phyloP scores from a whole-genome alignment of 257 asterid species.

The Fraxinus quadrangulata region DNA sequence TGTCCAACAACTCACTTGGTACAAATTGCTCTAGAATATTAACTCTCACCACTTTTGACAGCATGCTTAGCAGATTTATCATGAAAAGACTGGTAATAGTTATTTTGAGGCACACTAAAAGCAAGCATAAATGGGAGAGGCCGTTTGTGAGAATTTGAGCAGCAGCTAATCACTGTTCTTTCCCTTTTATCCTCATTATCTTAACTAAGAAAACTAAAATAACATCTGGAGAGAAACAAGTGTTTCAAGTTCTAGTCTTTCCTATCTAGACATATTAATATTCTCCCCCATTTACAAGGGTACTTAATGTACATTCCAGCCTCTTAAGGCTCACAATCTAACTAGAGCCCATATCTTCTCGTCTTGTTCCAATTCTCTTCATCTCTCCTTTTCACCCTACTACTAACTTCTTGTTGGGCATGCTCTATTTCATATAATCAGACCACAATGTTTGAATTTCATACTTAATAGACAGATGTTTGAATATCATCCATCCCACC shows the following conservation, averaged over 20 bases:
- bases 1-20: background rate
- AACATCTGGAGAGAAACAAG: too few species aligned
- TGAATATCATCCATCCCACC: background rate
- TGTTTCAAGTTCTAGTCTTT: background rate
- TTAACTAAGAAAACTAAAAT: too few species aligned
- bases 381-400: background rate
- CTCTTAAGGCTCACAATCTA: background rate
- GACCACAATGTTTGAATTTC: background rate
- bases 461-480: background rate
- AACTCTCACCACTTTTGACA: background rate
- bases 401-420: background rate
- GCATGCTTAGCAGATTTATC: background rate
- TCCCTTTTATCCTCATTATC: too few species aligned
- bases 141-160: too few species aligned
- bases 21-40: background rate
- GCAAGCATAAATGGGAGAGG: too few species aligned
- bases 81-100: too few species aligned
- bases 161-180: too few species aligned
- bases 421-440: background rate
- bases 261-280: background rate
- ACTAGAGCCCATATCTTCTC: background rate
- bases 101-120: too few species aligned
- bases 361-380: background rate
- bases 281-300: background rate
- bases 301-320: background rate